phyloP scores from a whole-genome alignment of 2,329 filamentous ascomycete species.

The Gliomastix tumulicola region DNA sequence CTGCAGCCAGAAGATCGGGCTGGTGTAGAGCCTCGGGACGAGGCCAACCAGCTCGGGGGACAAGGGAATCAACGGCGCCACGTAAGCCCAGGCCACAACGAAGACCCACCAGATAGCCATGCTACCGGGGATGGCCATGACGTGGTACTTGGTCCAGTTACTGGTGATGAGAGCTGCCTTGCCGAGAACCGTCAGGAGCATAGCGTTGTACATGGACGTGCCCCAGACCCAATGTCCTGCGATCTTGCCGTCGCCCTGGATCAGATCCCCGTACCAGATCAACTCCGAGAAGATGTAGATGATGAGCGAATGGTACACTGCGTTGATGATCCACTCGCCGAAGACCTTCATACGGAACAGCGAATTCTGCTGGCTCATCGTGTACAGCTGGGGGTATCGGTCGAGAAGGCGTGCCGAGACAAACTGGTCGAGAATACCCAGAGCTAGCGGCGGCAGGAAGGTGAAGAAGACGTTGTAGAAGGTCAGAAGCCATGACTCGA shows the following conservation, averaged over 20 bases:
- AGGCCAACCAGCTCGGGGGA: conserved; percentile 82
- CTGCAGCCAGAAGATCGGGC: conserved; percentile 88
- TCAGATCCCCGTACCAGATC: conserved; percentile 76
- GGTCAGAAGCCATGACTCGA: conserved; percentile 98
- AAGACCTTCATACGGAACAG: conserved; percentile 95
- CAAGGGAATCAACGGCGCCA: conserved; percentile 75
- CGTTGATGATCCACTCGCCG: conserved; percentile 85
- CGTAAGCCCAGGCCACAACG: conserved; percentile 77
- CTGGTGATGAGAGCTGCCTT: conserved; percentile 94
- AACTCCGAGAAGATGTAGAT: conserved; percentile 81
- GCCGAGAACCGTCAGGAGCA: conserved; percentile 86
- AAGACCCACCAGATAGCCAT: conserved; percentile 89
- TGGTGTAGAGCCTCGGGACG: conserved; percentile 71
- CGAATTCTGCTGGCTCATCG: conserved; percentile 82
- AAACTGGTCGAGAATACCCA: conserved; percentile 97
- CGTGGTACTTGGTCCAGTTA: conserved; percentile 98
- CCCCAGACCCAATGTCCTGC: conserved; percentile 99
- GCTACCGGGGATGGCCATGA: conserved; percentile 90
- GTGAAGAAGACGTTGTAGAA: conserved; percentile 99
- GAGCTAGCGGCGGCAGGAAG: conserved; percentile 82
- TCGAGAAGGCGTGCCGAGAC: conserved; percentile 90
- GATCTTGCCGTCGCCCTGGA: conserved; percentile 69
- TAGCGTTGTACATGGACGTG: conserved; percentile 85
- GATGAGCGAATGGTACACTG: conserved; percentile 90
- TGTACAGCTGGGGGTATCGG: conserved; percentile 92